Base-by-base conservation (phyloP, 768 basidiomycete genomes). In the Chalciporus chontae region DNA sequence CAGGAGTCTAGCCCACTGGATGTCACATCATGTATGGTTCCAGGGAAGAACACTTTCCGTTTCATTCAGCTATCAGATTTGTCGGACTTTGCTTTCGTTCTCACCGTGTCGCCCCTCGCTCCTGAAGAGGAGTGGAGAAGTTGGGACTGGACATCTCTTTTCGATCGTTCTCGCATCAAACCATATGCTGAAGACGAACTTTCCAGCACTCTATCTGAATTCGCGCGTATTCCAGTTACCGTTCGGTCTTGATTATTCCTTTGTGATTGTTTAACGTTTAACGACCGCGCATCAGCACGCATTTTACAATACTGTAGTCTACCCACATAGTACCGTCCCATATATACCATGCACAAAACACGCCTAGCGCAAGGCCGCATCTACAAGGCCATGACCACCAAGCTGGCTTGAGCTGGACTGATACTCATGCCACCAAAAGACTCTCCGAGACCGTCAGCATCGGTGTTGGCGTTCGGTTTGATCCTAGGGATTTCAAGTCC, bases 401-500 rank as follows among this genome's bases (percentile, higher is more conserved):
- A 39, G 42, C 19, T 56, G n/a, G 68, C 57, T 10, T 57, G 73
- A 26, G 64, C 67, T 10, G 90, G 90, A 57, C 90, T 91, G 55
- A 92, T 92, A 57, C 87, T 91, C 89, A 92, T 90, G 27, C 80
- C 83, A 8, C 78, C 85, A 54, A 92, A 79, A 4, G 85, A 87
- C 54, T 72, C 73, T 8, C 83, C 85, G 6, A 91, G 72, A 3
- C 74, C 78, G 23, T 72, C 73, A n/a, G 78, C 74, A 45, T 77
- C 75, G 5, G 62, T 45, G 29, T 36, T 19, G 9, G 64, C 65
- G 14, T 58, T 61, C 10, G 51, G 55, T 2, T 54, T 43, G 31
- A 53, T 37, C 27, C 55, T 51, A 24, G 63, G 55, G 53, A 65
- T 68, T 27, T 47, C 47, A 8, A 69, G 53, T 41, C 59, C 52